These are phyloP conservation scores for Stropharia rugosoannulata DNA, from an alignment of 768 basidiomycete species.

Conservation along the genomic window DNA sequence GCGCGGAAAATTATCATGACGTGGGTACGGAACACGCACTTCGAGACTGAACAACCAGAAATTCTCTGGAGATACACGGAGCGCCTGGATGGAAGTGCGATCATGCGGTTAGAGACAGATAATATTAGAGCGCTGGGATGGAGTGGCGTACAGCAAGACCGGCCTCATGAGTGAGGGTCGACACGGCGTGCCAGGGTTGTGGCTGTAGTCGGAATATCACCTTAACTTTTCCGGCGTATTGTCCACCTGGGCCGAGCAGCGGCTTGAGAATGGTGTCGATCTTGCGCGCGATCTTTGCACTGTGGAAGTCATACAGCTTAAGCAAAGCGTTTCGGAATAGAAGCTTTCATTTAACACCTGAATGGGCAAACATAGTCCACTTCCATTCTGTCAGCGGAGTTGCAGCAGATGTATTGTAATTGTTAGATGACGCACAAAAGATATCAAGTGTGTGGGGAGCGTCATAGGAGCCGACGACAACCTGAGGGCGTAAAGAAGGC, in stretches of 20 bases:
- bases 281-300: conserved; percentile 59
- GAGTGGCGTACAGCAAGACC: conserved; percentile 62
- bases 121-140: conserved; percentile 14
- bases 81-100: conserved; percentile 42
- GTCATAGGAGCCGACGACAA: conserved; percentile 55
- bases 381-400: conserved; percentile 21
- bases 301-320: conserved; percentile 17
- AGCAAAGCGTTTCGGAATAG: neutral
- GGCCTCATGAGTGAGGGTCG: conserved; percentile 79
- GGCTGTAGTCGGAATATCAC: conserved; percentile 69
- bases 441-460: conserved; percentile 81
- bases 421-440: conserved; percentile 51
- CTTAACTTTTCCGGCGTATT: conserved; percentile 74
- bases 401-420: neutral
- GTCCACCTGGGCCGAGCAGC: conserved; percentile 52
- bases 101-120: neutral
- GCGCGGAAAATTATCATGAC: neutral
- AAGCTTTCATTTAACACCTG: conserved; percentile 42
- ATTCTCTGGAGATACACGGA: conserved; percentile 66
- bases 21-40: conserved; percentile 35
- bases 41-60: conserved; percentile 79
- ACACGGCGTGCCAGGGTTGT: conserved; percentile 80
- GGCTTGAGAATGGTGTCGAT: conserved; percentile 65
- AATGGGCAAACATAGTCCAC: conserved; percentile 90
- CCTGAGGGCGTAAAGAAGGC: conserved; percentile 65